Conservation (phyloP, 2,329 filamentous ascomycete genomes). For the Monilinia vaccinii-corymbosi region DNA sequence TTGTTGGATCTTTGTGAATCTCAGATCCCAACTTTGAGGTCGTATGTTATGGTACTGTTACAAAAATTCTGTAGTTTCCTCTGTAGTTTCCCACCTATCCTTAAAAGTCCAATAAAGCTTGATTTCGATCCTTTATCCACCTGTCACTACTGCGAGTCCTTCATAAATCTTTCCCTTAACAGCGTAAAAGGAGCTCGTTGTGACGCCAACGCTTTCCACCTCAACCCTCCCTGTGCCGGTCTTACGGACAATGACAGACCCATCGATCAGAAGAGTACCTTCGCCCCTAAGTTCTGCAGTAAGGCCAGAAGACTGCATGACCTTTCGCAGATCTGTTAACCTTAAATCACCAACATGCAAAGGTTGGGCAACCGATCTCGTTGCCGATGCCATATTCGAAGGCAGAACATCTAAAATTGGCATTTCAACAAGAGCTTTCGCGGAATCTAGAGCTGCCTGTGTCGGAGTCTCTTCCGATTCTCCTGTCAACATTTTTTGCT, state of each 20-base stretch:
- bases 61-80: conserved; percentile 10
- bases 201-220: conserved; percentile 65
- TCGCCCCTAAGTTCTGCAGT: conserved; percentile 89
- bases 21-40: neutral
- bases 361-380: conserved; percentile 70
- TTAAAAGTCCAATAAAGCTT: neutral
- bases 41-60: neutral
- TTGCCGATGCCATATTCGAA: conserved; percentile 56
- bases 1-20: neutral
- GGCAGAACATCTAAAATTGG: conserved; percentile 41
- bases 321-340: conserved; percentile 75
- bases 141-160: conserved; percentile 71
- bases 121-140: conserved; percentile 10
- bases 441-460: conserved; percentile 16
- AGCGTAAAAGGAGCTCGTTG: conserved; percentile 65
- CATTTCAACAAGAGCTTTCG: conserved; percentile 14
- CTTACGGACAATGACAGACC: conserved; percentile 80
- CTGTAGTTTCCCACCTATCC: conserved; percentile 6
- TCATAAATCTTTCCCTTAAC: conserved; percentile 91
- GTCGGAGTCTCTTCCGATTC: conserved; percentile 31
- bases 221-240: conserved; percentile 79
- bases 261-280: conserved; percentile 83
- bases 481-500: conserved; percentile 35
- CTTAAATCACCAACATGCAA: conserved; percentile 91
- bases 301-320: conserved; percentile 76